Evolutionary conservation across 768 basidiomycete genomes (phyloP).

Genomic region (Boletus coccyginus): DNA sequence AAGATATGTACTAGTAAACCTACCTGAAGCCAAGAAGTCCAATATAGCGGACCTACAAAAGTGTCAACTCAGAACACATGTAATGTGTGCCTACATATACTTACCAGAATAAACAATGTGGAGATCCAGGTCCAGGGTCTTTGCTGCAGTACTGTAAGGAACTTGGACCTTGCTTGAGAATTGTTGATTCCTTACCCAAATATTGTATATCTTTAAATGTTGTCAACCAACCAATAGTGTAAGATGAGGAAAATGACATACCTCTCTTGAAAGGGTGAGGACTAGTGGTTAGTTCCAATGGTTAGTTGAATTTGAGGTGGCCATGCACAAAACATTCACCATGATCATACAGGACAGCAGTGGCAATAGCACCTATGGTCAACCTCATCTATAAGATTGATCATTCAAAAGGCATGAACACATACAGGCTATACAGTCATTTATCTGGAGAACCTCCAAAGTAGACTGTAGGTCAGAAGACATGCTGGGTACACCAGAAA

Average conservation of each 20-base stretch:
- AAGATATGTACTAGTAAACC: neutral
- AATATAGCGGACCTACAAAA: neutral
- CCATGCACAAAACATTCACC: neutral
- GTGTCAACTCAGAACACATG: neutral
- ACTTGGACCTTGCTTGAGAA: too few species aligned
- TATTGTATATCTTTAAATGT: conserved; percentile 4
- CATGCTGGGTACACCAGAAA: neutral
- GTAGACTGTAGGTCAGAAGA: neutral
- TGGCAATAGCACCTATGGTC: neutral
- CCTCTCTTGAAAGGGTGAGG: conserved; percentile 3
- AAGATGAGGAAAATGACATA: neutral
- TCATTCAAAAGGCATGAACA: neutral
- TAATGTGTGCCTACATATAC: neutral
- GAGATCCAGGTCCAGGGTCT: conserved; percentile 10
- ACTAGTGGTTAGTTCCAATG: neutral
- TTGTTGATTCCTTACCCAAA: conserved; percentile 7
- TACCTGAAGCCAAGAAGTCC: conserved; percentile 4
- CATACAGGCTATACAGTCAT: neutral
- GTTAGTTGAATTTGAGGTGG: neutral
- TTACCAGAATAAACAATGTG: conserved; percentile 4
- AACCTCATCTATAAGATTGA: neutral
- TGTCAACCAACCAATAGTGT: neutral
- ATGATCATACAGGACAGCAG: conserved; percentile 4
- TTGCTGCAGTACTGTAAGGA: neutral
- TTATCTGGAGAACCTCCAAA: neutral